phyloP scores from a whole-genome alignment of 2,329 filamentous ascomycete genomes.

The Coniochaeta sp. region DNA sequence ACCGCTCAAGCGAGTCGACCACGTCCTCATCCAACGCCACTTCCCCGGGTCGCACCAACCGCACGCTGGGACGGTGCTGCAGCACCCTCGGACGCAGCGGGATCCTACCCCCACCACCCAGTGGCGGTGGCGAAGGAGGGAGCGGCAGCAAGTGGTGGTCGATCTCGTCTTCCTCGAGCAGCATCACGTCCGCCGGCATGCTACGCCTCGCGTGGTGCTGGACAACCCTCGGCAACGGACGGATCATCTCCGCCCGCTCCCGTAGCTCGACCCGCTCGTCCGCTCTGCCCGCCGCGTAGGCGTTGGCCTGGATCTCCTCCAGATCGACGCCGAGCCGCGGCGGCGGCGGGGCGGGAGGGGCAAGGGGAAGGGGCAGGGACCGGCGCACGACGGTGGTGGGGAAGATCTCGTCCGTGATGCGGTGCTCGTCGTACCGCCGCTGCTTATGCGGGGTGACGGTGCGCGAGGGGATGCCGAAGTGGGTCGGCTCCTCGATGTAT shows the following conservation, averaged over 20 bases:
- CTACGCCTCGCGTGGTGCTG: neutral
- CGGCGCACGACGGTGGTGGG: neutral
- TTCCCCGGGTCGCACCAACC: conserved; percentile 2
- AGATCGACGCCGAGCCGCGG: neutral
- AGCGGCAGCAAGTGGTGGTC: neutral
- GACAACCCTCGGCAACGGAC: neutral
- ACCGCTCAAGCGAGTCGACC: neutral
- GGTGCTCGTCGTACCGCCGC: conserved; percentile 2
- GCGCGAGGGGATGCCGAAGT: neutral
- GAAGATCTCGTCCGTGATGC: conserved; percentile 7
- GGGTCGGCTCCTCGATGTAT: neutral
- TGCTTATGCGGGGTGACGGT: conserved; percentile 1
- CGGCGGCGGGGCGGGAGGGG: neutral
- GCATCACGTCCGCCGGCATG: neutral
- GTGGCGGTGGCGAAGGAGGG: neutral
- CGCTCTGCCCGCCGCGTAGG: conserved; percentile 6
- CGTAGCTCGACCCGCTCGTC: conserved; percentile 4
- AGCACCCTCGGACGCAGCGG: neutral
- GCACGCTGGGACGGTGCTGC: conserved; percentile 2
- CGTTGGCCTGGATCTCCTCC: conserved; percentile 4
- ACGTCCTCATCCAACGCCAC: conserved; percentile 3
- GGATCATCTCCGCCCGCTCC: conserved; percentile 4
- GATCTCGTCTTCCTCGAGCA: neutral
- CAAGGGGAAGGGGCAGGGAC: neutral
- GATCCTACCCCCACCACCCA: neutral